Percentiles rank a stretch among this genome's conserved stretches.
phyloP scores from a whole-genome alignment of 1,139 yeast genomes.

The Blastobotrys elegans region DNA sequence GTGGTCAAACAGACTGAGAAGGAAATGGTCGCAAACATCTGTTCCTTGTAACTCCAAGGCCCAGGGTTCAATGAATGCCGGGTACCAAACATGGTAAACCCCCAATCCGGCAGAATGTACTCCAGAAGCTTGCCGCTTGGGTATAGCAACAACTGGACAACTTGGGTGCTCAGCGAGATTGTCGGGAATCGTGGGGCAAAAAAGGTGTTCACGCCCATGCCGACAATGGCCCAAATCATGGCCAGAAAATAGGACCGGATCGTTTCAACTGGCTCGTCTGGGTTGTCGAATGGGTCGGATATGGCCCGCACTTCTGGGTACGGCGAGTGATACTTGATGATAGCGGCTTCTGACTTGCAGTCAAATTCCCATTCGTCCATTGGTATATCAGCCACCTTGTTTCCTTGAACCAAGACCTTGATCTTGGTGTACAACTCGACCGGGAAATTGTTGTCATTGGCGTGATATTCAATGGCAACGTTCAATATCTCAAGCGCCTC shows the following conservation, averaged over 20 bases:
- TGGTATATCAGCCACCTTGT: constrained; percentile 28
- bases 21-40: constrained; percentile 53
- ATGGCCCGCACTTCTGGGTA: constrained; percentile 63
- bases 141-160: constrained; percentile 54
- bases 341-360: constrained; percentile 41
- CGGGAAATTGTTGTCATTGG: constrained; percentile 50
- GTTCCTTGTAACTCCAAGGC: constrained; percentile 67
- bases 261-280: constrained; percentile 48
- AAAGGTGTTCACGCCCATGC: constrained; percentile 54
- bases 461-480: constrained; percentile 40
- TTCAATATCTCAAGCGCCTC: constrained; percentile 43
- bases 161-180: constrained; percentile 43
- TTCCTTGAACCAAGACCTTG: constrained; percentile 17
- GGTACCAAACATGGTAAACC: constrained; percentile 38
- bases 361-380: constrained; percentile 23
- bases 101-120: constrained; percentile 45
- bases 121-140: constrained; percentile 45
- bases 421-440: constrained; percentile 21
- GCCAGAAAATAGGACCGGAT: constrained; percentile 54
- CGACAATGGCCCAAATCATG: constrained; percentile 50
- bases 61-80: constrained; percentile 50
- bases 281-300: constrained; percentile 46
- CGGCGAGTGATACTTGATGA: constrained; percentile 52
- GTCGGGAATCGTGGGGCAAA: constrained; percentile 53
- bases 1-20: constrained; percentile 41